Percentiles rank a stretch among this genome's conserved stretches.
Evolutionary conservation across 768 basidiomycete species (phyloP).

Genomic region (Mycena chlorophos): DNA sequence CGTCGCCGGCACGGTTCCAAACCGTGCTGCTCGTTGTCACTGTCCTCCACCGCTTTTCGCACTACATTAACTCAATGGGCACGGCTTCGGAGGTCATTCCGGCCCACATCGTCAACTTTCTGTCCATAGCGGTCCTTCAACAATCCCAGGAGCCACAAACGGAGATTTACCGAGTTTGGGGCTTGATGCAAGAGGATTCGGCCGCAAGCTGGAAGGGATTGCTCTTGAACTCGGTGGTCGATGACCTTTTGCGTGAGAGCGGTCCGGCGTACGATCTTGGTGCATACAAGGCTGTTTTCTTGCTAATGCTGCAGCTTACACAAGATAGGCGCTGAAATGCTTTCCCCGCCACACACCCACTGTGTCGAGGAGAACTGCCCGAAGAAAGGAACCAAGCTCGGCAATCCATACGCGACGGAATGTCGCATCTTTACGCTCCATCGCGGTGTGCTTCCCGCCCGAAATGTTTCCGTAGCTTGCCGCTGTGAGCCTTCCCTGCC

Average conservation of each 20-base stretch:
- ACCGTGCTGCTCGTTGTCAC: neutral
- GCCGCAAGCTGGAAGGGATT: neutral
- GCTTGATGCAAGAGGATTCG: neutral
- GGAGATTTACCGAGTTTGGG: neutral
- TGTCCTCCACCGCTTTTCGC: neutral
- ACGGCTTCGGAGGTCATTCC: neutral
- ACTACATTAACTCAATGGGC: neutral
- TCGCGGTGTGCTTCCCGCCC: neutral
- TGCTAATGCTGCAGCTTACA: too few species aligned
- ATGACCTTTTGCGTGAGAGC: neutral
- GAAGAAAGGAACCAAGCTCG: neutral
- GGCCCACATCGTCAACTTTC: neutral
- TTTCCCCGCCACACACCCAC: slow-evolving; percentile 15
- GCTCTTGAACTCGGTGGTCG: neutral
- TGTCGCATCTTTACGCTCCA: neutral
- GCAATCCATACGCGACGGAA: neutral
- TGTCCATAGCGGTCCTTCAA: neutral
- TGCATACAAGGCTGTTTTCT: neutral
- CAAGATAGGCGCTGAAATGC: neutral
- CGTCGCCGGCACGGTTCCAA: too few species aligned
- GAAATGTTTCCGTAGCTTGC: neutral
- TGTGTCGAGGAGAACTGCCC: neutral
- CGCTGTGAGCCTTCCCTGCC: neutral
- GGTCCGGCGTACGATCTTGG: neutral
- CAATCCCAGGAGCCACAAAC: neutral